phyloP scores from a whole-genome alignment of 23 red algal species.

The Gracilaria domingensis region DNA sequence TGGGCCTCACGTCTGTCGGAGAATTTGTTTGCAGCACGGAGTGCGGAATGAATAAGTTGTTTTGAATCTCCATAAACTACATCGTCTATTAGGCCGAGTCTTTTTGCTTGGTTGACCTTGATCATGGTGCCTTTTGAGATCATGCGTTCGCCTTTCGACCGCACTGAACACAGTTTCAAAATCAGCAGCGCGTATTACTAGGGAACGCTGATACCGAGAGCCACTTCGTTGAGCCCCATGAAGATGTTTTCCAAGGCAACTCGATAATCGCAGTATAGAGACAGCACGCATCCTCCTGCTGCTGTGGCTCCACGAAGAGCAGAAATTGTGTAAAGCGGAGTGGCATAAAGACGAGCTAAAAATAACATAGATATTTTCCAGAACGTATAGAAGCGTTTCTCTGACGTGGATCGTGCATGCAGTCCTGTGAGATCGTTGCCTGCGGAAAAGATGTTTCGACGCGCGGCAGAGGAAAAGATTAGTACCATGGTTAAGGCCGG shows the following conservation, averaged over 20 bases:
- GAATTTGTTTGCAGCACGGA: constrained; percentile 9
- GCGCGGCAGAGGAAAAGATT: constrained; percentile 52
- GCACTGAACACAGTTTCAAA: background rate
- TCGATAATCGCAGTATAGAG: constrained; percentile 76
- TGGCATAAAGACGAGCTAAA: constrained; percentile 74
- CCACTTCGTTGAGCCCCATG: constrained; percentile 74
- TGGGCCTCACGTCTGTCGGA: background rate
- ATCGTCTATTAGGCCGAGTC: constrained; percentile 53
- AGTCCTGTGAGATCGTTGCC: constrained; percentile 81
- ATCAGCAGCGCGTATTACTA: constrained; percentile 62
- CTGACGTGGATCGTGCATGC: constrained; percentile 57
- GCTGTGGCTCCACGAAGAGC: constrained; percentile 66
- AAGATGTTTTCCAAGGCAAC: constrained; percentile 38
- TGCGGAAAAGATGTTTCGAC: constrained; percentile 61
- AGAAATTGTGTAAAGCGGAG: constrained; percentile 70
- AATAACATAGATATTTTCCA: constrained; percentile 54
- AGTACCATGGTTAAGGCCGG: constrained; percentile 22
- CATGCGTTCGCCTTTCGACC: constrained; percentile 51
- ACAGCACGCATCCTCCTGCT: constrained; percentile 61
- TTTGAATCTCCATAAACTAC: constrained; percentile 27
- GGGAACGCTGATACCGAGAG: constrained; percentile 70
- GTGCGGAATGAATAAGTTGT: background rate
- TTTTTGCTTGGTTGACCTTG: background rate
- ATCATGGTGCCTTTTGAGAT: constrained; percentile 62
- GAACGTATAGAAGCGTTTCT: constrained; percentile 62